These are phyloP conservation scores for Wallacemonas sp. DNA, from an alignment of 208 protist genomes.

Conservation along the genomic window DNA sequence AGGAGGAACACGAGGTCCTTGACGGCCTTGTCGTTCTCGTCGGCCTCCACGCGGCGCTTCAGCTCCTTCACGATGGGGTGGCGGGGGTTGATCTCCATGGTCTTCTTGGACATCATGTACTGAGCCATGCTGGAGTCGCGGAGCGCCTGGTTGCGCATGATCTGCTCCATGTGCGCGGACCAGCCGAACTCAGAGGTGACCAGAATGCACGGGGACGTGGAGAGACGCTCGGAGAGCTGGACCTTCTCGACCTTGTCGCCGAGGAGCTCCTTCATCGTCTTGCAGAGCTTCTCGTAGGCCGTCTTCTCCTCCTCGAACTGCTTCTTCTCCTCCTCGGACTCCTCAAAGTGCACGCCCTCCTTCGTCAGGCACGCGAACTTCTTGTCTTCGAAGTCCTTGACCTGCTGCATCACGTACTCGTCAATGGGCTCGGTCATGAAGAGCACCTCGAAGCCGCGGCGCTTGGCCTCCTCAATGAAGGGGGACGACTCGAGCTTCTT, in stretches of 20 bases:
- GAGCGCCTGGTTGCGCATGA: conserved; percentile 99
- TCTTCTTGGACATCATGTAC: conserved; percentile 99
- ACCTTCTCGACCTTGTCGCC: conserved; percentile 99
- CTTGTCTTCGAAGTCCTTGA: conserved; percentile 94
- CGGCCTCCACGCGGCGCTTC: conserved; percentile 89
- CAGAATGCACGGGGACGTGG: conserved; percentile 97
- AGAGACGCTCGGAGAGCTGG: conserved; percentile 93
- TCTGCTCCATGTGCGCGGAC: conserved; percentile 99
- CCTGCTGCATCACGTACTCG: conserved; percentile 94
- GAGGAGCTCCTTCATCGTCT: conserved; percentile 98
- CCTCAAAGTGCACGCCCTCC: conserved; percentile 97
- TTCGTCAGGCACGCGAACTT: conserved; percentile 99
- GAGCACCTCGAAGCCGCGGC: conserved; percentile 78
- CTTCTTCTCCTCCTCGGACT: conserved; percentile 98
- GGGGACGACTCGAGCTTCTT: conserved; percentile 74
- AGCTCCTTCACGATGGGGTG: conserved; percentile 97
- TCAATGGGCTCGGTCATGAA: conserved; percentile 96
- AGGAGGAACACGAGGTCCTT: conserved; percentile 98
- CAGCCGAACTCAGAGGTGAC: conserved; percentile 99
- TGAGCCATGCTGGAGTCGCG: conserved; percentile 95
- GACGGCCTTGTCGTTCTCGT: conserved; percentile 96
- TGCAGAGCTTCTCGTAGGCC: conserved; percentile 94
- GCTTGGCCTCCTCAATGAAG: conserved; percentile 65
- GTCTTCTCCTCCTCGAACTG: conserved; percentile 95
- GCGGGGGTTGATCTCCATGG: conserved; percentile 98